These are phyloP conservation scores for Dimocarpus longan DNA, from an alignment of 345 rosid genomes.

Conservation along the genomic window DNA sequence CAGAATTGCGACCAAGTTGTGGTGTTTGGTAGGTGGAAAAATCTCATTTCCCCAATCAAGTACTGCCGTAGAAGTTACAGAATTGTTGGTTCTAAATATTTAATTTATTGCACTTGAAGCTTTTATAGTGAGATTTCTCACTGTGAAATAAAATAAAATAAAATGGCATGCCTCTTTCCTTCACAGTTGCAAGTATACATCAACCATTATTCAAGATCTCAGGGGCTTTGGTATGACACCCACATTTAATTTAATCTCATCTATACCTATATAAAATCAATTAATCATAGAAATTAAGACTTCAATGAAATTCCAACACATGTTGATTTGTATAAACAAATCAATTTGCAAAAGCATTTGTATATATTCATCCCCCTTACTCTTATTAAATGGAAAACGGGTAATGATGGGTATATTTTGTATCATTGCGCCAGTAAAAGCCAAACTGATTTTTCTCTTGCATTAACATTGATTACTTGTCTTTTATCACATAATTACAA, in stretches of 20 bases:
- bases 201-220: neutral
- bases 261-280: too few relatives aligned
- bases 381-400: too few relatives aligned
- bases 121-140: too few relatives aligned
- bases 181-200: neutral
- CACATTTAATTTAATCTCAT: neutral
- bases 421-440: neutral
- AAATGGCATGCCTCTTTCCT: neutral
- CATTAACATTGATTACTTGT: neutral
- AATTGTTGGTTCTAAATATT: neutral
- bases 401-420: neutral
- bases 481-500: neutral
- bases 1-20: neutral
- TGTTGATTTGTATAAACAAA: neutral
- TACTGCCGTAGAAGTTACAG: slow-evolving; percentile 6
- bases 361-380: too few relatives aligned
- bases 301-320: neutral
- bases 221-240: neutral
- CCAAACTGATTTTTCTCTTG: neutral
- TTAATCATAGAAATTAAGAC: too few relatives aligned
- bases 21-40: slow-evolving; percentile 12
- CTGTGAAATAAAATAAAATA: too few relatives aligned
- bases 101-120: too few relatives aligned
- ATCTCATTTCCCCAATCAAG: slow-evolving; percentile 4
- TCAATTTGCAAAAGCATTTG: too few relatives aligned